Percentiles rank a stretch among this genome's conserved stretches.
phyloP scores from a whole-genome alignment of 805 yeast species.

The Candida khao-thaluensis region DNA sequence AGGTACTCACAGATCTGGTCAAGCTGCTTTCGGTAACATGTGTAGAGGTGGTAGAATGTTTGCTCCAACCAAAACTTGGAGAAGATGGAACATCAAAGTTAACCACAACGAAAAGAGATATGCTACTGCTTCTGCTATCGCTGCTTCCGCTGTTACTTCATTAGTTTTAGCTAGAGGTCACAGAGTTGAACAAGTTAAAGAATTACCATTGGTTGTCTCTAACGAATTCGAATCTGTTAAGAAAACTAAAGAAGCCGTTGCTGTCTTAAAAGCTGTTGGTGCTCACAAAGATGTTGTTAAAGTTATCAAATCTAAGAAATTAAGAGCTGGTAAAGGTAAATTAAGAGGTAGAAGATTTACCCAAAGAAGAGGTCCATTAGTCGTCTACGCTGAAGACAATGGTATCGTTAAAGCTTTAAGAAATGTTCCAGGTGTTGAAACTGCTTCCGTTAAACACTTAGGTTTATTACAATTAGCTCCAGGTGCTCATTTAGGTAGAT shows the following conservation, averaged over 20 bases:
- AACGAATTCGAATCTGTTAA: slow-evolving; percentile 86
- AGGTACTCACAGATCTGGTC: slow-evolving; percentile 99
- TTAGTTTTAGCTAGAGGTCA: slow-evolving; percentile 99
- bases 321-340: slow-evolving; percentile 99
- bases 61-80: slow-evolving; percentile 99
- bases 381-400: slow-evolving; percentile 96
- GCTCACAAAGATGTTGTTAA: slow-evolving; percentile 98
- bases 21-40: slow-evolving; percentile 99
- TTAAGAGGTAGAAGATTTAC: slow-evolving; percentile 99
- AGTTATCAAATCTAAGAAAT: slow-evolving; percentile 97
- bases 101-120: slow-evolving; percentile 99
- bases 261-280: slow-evolving; percentile 96
- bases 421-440: slow-evolving; percentile 99
- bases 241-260: slow-evolving; percentile 99
- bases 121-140: slow-evolving; percentile 99
- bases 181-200: slow-evolving; percentile 97
- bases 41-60: slow-evolving; percentile 99
- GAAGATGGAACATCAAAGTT: slow-evolving; percentile 99
- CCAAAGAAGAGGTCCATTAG: slow-evolving; percentile 99
- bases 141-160: slow-evolving; percentile 98
- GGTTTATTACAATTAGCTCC: slow-evolving; percentile 99
- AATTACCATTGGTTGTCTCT: slow-evolving; percentile 96
- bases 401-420: slow-evolving; percentile 98
- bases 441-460: slow-evolving; percentile 86
- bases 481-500: slow-evolving; percentile 99